Evolutionary conservation across 2,329 filamentous ascomycete species (phyloP), one percentile per base, ranked within the genome.

Genomic region (Aphanocladium album): DNA sequence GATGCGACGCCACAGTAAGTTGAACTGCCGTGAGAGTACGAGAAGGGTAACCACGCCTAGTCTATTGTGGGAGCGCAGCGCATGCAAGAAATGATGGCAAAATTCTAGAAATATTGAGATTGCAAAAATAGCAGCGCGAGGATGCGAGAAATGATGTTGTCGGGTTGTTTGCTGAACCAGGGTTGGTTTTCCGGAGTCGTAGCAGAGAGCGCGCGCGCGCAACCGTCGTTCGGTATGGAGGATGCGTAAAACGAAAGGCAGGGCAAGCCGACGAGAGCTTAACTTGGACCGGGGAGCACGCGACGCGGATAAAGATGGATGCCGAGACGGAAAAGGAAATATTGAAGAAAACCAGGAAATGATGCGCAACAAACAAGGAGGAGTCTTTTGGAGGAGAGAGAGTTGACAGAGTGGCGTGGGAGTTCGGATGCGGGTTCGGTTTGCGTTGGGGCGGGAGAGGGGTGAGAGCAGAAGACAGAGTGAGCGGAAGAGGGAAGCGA

Each of bases 161-260:
- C 16, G 23, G n/a, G 39, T 3, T 1, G 12, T 21, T 46, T 47
- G 27, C 41, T 23, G 53, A 37, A 14, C 19, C 41, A 8, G 5
- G 7, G n/a, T 47, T 2, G 30, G 11, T 3, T 47, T 37, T 37
- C 19, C 39, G 37, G 41, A 37, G 53, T 16, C 19, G 53, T 37
- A 37, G 7, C 41, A 47, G 53, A 12, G 33, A 6, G 33, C n/a
- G 12, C 19, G 53, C 53, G 41, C 41, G 53, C 53, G 53, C 21
- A 35, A 25, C n/a, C 17, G 39, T 55, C 41, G 53, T 46, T n/a
- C n/a, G n/a, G n/a, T n/a, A n/a, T n/a, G 41, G 19, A 27, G 25
- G 27, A n/a, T n/a, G 35, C 39, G 53, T 55, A 23, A 49, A 57
- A 57, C 55, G 55, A 57, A 49, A 33, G 55, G 55, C 45, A 37